Evolutionary conservation across 2,329 filamentous ascomycete genomes (phyloP).

Genomic region (Aspergillaceae sp.): DNA sequence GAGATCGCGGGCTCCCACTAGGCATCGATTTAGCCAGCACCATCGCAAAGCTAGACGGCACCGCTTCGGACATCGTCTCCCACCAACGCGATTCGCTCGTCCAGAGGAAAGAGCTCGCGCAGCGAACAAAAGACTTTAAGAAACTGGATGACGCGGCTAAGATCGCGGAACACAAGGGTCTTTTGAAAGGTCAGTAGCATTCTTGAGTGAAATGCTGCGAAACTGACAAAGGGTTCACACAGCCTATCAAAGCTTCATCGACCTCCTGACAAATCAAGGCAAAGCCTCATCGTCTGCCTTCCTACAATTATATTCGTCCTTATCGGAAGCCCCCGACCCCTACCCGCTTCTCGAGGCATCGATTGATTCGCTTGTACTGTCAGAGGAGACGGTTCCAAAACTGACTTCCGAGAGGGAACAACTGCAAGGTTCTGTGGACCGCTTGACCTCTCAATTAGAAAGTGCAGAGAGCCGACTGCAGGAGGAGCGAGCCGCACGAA

Average conservation of each 20-base stretch:
- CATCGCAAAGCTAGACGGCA: constrained; percentile 77
- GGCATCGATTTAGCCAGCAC: constrained; percentile 80
- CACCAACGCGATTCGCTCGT: constrained; percentile 94
- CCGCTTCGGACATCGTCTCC: constrained; percentile 87
- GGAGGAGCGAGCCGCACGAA: constrained; percentile 62
- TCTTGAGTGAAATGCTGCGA: too few relatives aligned
- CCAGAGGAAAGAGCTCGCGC: constrained; percentile 92
- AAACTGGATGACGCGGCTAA: constrained; percentile 87
- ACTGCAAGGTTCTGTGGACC: constrained; percentile 68
- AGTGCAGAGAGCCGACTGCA: constrained; percentile 74
- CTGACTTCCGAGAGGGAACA: constrained; percentile 81
- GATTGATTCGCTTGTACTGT: constrained; percentile 83
- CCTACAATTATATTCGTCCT: constrained; percentile 79
- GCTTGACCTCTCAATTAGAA: constrained; percentile 71
- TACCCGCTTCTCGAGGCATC: constrained; percentile 95
- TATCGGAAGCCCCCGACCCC: constrained; percentile 93
- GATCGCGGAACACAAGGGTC: constrained; percentile 74
- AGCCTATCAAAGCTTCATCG: constrained; percentile 97
- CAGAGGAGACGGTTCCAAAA: constrained; percentile 85
- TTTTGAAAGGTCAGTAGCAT: constrained; percentile 63
- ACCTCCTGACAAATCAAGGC: constrained; percentile 89
- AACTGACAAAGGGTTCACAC: constrained; percentile 3
- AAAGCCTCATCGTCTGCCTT: constrained; percentile 92
- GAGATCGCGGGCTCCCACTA: constrained; percentile 29
- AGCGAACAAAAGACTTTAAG: constrained; percentile 96